phyloP scores from a whole-genome alignment of 1,284 basidiomycete species.

The Chiua sp. region DNA sequence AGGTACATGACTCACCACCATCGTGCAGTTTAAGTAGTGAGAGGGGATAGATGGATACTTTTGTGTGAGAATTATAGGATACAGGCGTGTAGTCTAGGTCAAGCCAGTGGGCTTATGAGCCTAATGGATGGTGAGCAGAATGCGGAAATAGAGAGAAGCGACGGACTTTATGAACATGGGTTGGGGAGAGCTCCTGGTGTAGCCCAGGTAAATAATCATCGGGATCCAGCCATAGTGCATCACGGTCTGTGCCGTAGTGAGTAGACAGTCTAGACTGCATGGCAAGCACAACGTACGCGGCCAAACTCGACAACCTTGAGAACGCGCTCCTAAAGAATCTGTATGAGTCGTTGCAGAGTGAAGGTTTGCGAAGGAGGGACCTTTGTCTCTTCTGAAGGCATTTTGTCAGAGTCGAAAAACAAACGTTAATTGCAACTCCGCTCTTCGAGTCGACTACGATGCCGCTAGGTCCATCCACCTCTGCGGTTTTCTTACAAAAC shows the following conservation, averaged over 20 bases:
- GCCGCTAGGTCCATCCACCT: slow-evolving; percentile 70
- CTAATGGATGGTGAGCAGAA: slow-evolving; percentile 45
- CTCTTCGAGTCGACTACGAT: slow-evolving; percentile 47
- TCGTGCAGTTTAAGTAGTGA: not conserved
- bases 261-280: not conserved
- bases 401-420: slow-evolving; percentile 43
- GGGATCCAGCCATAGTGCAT: slow-evolving; percentile 95
- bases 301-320: slow-evolving; percentile 78
- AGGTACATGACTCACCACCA: slow-evolving; percentile 18
- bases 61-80: slow-evolving; percentile 28
- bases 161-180: slow-evolving; percentile 93
- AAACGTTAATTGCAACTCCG: slow-evolving; percentile 39
- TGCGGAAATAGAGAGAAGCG: slow-evolving; percentile 1
- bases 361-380: slow-evolving; percentile 43
- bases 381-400: slow-evolving; percentile 89
- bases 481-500: slow-evolving; percentile 69
- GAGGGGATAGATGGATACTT: slow-evolving; percentile 9
- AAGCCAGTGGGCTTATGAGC: slow-evolving; percentile 90
- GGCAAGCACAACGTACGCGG: slow-evolving; percentile 62
- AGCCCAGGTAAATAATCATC: slow-evolving; percentile 92
- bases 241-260: slow-evolving; percentile 62
- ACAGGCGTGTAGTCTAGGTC: slow-evolving; percentile 38
- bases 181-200: slow-evolving; percentile 87
- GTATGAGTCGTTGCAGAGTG: not conserved
- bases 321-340: slow-evolving; percentile 69